Base-by-base conservation (phyloP, 2,329 filamentous ascomycete genomes). In the Hypoxylon sp. region DNA sequence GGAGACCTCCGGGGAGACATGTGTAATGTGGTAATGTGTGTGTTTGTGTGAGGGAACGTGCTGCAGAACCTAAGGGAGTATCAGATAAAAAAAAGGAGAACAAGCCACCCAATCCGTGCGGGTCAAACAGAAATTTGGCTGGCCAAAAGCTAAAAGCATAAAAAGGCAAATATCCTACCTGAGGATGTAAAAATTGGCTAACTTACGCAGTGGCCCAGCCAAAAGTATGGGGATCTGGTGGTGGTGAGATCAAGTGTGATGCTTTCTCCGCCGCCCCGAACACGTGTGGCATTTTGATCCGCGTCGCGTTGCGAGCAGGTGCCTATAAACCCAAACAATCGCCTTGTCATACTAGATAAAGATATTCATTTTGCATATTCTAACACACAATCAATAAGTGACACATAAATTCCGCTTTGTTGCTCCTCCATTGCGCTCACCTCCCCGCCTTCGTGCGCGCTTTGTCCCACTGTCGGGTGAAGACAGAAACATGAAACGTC, bases 321-420 rank as follows among this genome's bases (percentile, higher is more conserved):
- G 37, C 44, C 19, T 37, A 44, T 48, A 44, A 60, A 60, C n/a
- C 19, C 24, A 44, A 53, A 71, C 68, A 71, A 71, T 71, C 4
- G 54, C 62, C n/a, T 71, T 71, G 65, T 71, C 58, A 24, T 63
- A 66, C 64, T 46, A 62, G 55, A 59, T 70, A 59, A 64, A 67
- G 48, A 64, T 53, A 63, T 67, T 50, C 29, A 68, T 70, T 58
- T 31, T 52, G 35, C 61, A 62, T 59, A 42, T 42, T 50, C 53
- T 65, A 62, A 63, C 47, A 63, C 44, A 62, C 50, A 70, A 63
- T 54, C 51, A 66, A 47, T 11, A 59, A 59, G 55, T 68, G 51
- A 68, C 61, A 68, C 68, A 46, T 66, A 53, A 65, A 66, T 63
- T 51, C 60, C 52, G 48, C 61, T 68, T 70, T 68, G 61, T 66